Conservation (phyloP, 2,329 filamentous ascomycete species). For the Diaporthe citri region DNA sequence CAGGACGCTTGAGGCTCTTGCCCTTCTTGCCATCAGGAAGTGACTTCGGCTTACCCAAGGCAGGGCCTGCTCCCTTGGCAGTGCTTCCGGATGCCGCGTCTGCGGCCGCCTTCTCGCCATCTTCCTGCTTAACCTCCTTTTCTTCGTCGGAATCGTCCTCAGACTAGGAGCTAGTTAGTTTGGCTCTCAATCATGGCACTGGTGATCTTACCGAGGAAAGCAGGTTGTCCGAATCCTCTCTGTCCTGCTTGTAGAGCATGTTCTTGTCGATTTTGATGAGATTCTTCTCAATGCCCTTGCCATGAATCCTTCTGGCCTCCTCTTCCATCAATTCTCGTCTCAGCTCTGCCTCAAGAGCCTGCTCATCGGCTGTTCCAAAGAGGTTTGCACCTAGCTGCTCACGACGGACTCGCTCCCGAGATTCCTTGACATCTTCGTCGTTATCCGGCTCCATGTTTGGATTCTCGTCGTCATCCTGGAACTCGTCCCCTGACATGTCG, state of each 20-base stretch:
- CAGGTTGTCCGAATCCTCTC: slow-evolving; percentile 53
- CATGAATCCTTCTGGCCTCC: slow-evolving; percentile 76
- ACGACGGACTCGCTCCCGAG: slow-evolving; percentile 79
- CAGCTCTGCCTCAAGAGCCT: slow-evolving; percentile 80
- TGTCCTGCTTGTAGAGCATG: slow-evolving; percentile 82
- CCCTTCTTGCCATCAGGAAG: slow-evolving; percentile 64
- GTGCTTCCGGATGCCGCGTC: slow-evolving; percentile 64
- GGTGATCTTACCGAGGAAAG: slow-evolving; percentile 50
- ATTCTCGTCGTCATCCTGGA: slow-evolving; percentile 90
- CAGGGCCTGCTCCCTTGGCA: slow-evolving; percentile 72
- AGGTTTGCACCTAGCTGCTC: slow-evolving; percentile 90
- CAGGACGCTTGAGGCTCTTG: slow-evolving; percentile 82
- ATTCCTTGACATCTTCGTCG: slow-evolving; percentile 82
- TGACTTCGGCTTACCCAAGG: slow-evolving; percentile 59
- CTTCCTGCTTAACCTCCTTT: slow-evolving; percentile 65
- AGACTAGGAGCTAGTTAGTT: slow-evolving; percentile 53
- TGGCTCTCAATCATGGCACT: slow-evolving; percentile 19
- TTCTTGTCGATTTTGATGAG: slow-evolving; percentile 89
- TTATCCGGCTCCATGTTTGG: slow-evolving; percentile 81
- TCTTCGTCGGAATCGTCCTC: slow-evolving; percentile 66
- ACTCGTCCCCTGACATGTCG: slow-evolving; percentile 78
- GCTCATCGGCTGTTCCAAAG: slow-evolving; percentile 78
- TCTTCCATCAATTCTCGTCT: slow-evolving; percentile 78
- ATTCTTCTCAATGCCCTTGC: slow-evolving; percentile 83
- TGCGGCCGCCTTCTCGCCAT: slow-evolving; percentile 62